Base-by-base conservation (phyloP, 2,329 filamentous ascomycete species). In the Lojkania enalia region DNA sequence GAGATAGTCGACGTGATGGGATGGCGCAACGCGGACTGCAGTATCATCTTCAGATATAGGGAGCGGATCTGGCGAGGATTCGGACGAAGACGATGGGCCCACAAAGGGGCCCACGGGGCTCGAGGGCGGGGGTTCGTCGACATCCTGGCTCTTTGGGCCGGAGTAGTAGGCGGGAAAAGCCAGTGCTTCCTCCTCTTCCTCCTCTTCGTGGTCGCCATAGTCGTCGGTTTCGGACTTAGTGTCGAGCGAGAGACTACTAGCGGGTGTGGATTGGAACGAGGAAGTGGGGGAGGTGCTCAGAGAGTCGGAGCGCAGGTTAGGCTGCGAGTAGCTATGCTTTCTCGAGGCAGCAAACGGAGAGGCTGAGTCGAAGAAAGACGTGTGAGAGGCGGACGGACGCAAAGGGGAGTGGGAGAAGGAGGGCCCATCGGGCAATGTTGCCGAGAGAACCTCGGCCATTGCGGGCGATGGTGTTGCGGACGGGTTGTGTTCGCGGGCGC, bases 1-100 rank as follows among this genome's bases (percentile, higher is more conserved):
- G 35, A 96, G 80, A 65, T 96, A 96, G 71, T 96, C 91, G n/a
- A 96, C 91, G 71, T 96, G 90, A 54, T 90, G 80, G 35, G 90
- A 90, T 1, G 90, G 90, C 60, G 87, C 83, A 23, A 77, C 78
- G 51, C 84, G 81, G 27, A 95, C 77, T 9, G 86, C 86, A 7
- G 84, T 87, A 68, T 96, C 90, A 58, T 96, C 90, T 55, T 87
- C 86, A 6, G 87, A 86, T 21, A 84, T 52, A 35, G 50, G 60
- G 6, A 48, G 40, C 5, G 80, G 81, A 46, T 81, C 81, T 4
- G 84, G 81, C 27, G 79, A 74, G 11, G 79, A 78, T n/a, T 77
- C 71, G 3, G 71, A 71, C n/a, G 52, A 46, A n/a, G 55, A 57
- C 13, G 54, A 35, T 3, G 46, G 79, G 30, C 81, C 78, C 33